Base-by-base conservation (phyloP, 1,139 yeast genomes). In the Magnusiomyces fungicola region DNA sequence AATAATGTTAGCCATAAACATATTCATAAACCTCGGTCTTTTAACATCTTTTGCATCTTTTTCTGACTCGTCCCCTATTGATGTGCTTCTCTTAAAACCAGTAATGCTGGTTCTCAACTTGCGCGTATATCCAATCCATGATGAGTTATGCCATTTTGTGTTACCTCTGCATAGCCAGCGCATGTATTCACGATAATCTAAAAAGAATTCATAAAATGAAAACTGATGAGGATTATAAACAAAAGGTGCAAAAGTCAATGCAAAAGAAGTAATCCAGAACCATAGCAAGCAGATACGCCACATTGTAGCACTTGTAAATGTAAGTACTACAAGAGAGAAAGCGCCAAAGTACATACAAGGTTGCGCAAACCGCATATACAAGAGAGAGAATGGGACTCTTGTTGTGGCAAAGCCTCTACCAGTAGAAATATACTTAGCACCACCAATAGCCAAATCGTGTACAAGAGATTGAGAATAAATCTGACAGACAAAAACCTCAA, bases 191-290 rank as follows among this genome's bases (percentile, higher is more conserved):
- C 81, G 66, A 61, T 88, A 88, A 61, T 88, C 96, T 21, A 83
- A 61, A 56, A 86, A 80, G 60, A 83, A 88, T 51, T 83, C 88
- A 3, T 68, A 66, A 65, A 79, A 74, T 1, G 81, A 73, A 63
- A 86, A 88, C 61, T 88, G 95, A 62, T 88, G 95, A 0, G 96
- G 96, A 59, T 88, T 88, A 69, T 84, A 88, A 3, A 88, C 63
- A 53, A 83, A 80, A 1, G 96, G 96, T 0, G 95, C 83, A 43
- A 85, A 67, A 53, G 89, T 78, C 62, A 88, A 67, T 0, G 95
- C 81, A 5, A 80, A 65, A 12, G 83, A 75, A 0, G 94, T 83
- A 7, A 85, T 72, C 83, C 90, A 85, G 65, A 88, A 87, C 95
- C 96, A 88, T 30, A 86, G 62, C 23, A 87, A 67, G 0, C 95